Percentiles rank a stretch among this genome's conserved stretches.
Evolutionary conservation across 495 filamentous ascomycete species (phyloP).

Genomic region (Neurospora tetraspora): DNA sequence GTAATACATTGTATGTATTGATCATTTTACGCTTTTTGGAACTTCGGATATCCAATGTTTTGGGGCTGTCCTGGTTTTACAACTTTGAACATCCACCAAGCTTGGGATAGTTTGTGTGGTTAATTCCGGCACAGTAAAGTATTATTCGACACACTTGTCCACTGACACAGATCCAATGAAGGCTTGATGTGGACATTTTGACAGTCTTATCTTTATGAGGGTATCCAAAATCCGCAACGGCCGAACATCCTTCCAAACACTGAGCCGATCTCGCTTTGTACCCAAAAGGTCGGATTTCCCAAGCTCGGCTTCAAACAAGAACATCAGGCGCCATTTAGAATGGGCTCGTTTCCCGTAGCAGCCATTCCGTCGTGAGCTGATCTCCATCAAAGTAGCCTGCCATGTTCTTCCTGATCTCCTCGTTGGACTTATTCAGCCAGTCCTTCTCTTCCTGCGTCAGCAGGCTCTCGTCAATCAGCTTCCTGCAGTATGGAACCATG

Average conservation of each 20-base stretch:
- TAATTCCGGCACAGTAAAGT: neutral
- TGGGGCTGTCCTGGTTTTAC: too few species aligned
- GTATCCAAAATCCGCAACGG: neutral
- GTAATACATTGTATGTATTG: neutral
- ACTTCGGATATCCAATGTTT: neutral
- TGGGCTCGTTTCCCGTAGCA: constrained; percentile 70
- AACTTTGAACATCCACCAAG: neutral
- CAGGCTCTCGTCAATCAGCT: constrained; percentile 68
- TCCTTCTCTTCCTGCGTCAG: constrained; percentile 67
- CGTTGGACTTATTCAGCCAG: constrained; percentile 84
- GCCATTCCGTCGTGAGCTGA: constrained; percentile 61
- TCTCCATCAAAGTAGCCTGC: constrained; percentile 68
- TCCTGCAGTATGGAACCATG: constrained; percentile 88
- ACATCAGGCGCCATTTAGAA: constrained; percentile 19
- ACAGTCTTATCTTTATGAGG: neutral
- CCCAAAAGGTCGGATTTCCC: neutral
- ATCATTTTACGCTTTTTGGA: neutral
- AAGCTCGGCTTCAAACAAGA: neutral
- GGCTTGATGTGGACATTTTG: neutral
- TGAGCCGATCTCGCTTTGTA: neutral
- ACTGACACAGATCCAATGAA: neutral
- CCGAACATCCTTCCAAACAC: neutral
- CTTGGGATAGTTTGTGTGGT: too few species aligned
- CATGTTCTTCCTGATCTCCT: constrained; percentile 74
- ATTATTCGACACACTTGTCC: neutral